Evolutionary conservation across 2,329 filamentous ascomycete genomes (phyloP).

Genomic region (Peltaster fructicola): DNA sequence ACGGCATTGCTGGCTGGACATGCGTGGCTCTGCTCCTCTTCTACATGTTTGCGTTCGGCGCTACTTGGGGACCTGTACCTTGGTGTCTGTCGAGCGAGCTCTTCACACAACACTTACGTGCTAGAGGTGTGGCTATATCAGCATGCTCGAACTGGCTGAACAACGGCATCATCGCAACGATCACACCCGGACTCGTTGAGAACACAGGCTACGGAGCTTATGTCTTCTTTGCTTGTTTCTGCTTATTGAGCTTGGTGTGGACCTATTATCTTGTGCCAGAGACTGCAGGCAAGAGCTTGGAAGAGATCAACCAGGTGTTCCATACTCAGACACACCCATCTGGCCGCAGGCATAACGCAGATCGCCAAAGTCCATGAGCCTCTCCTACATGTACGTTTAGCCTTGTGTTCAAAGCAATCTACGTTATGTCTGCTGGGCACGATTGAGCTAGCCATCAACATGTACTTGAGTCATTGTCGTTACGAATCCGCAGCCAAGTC

Average conservation of each 20-base stretch:
- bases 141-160: constrained; percentile 47
- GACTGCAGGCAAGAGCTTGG: constrained; percentile 4
- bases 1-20: constrained; percentile 30
- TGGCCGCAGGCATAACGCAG: too few species aligned
- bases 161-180: constrained; percentile 39
- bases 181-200: constrained; percentile 16
- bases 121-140: constrained; percentile 23
- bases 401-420: too few species aligned
- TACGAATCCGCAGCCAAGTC: too few species aligned
- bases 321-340: too few species aligned
- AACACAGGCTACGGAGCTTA: constrained; percentile 42
- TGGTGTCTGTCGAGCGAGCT: constrained; percentile 17
- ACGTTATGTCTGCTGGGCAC: too few species aligned
- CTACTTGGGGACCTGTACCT: constrained; percentile 5
- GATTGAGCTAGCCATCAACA: too few species aligned
- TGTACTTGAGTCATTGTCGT: too few species aligned
- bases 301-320: constrained; percentile 5
- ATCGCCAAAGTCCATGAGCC: too few species aligned
- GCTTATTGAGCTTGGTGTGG: constrained; percentile 32
- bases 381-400: too few species aligned
- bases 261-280: constrained; percentile 34
- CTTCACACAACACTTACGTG: constrained; percentile 25
- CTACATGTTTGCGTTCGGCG: constrained; percentile 29
- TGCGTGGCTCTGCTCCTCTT: constrained; percentile 14
- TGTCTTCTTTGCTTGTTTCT: constrained; percentile 42